These are phyloP conservation scores for Penicillium verrucosum DNA, from an alignment of 2,329 filamentous ascomycete genomes.

Conservation along the genomic window DNA sequence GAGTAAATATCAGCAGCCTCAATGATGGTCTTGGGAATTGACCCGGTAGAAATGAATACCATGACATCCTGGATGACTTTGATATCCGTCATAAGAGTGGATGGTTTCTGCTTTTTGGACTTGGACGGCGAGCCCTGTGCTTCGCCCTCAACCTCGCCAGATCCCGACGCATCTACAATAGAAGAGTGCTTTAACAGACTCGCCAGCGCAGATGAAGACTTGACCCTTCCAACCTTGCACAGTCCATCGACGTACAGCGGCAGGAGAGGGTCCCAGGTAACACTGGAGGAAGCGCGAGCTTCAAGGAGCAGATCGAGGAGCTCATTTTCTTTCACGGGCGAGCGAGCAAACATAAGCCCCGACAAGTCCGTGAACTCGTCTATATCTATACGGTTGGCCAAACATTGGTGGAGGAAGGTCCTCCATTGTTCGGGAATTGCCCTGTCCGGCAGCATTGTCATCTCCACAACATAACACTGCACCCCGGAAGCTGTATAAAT, in stretches of 20 bases:
- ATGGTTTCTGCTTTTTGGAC: constrained; percentile 12
- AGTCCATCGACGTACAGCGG: constrained; percentile 42
- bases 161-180: constrained; percentile 24
- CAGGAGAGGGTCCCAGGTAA: constrained; percentile 43
- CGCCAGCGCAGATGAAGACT: constrained; percentile 33
- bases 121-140: background rate
- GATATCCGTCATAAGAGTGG: constrained; percentile 43
- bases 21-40: constrained; percentile 26
- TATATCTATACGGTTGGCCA: constrained; percentile 37
- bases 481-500: background rate
- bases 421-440: constrained; percentile 36
- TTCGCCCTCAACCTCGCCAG: background rate
- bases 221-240: constrained; percentile 33
- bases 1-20: constrained; percentile 35
- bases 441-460: constrained; percentile 21
- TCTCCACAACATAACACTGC: constrained; percentile 13
- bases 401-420: constrained; percentile 37
- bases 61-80: constrained; percentile 43
- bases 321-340: constrained; percentile 30
- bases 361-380: constrained; percentile 39
- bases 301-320: constrained; percentile 38
- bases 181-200: constrained; percentile 37
- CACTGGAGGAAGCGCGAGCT: constrained; percentile 30
- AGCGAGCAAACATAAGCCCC: constrained; percentile 32
- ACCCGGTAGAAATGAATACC: constrained; percentile 37